phyloP scores from a whole-genome alignment of 495 filamentous ascomycete species.

The Penicillium bialowiezense region DNA sequence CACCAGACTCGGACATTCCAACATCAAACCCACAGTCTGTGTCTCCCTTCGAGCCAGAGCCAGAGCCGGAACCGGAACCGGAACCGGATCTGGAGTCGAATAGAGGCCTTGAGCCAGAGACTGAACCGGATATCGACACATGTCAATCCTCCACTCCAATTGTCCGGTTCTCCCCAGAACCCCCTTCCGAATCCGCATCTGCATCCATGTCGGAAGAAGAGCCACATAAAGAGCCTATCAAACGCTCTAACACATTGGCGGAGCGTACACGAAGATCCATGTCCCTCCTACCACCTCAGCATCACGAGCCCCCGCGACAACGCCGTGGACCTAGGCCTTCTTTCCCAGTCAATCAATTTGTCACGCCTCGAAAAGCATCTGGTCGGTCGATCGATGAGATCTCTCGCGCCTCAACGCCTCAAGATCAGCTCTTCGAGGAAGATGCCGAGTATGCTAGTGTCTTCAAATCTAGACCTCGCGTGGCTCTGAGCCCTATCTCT shows the following conservation, averaged over 20 bases:
- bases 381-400: slow-evolving; percentile 4
- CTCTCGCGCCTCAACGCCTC: slow-evolving; percentile 48
- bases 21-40: background rate
- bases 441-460: slow-evolving; percentile 78
- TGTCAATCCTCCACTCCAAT: slow-evolving; percentile 10
- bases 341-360: slow-evolving; percentile 61
- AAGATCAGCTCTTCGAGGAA: slow-evolving; percentile 60
- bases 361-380: slow-evolving; percentile 46
- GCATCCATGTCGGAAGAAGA: slow-evolving; percentile 4
- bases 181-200: background rate
- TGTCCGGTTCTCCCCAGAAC: slow-evolving; percentile 18
- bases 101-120: slow-evolving; percentile 2
- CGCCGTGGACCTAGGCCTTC: slow-evolving; percentile 45
- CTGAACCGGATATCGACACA: slow-evolving; percentile 6
- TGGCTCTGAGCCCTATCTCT: slow-evolving; percentile 70
- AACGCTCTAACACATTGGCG: slow-evolving; percentile 46
- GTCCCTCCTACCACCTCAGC: slow-evolving; percentile 50
- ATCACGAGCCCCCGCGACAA: slow-evolving; percentile 25
- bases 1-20: background rate
- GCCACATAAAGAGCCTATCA: slow-evolving; percentile 21
- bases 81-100: slow-evolving; percentile 4
- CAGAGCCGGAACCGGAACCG: slow-evolving; percentile 6
- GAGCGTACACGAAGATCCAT: slow-evolving; percentile 83
- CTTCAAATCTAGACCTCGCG: slow-evolving; percentile 79
- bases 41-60: background rate